Percentiles rank a stretch among this genome's conserved stretches.
Evolutionary conservation across 345 rosid species (phyloP).

Genomic region (Eutrema yunnanense): DNA sequence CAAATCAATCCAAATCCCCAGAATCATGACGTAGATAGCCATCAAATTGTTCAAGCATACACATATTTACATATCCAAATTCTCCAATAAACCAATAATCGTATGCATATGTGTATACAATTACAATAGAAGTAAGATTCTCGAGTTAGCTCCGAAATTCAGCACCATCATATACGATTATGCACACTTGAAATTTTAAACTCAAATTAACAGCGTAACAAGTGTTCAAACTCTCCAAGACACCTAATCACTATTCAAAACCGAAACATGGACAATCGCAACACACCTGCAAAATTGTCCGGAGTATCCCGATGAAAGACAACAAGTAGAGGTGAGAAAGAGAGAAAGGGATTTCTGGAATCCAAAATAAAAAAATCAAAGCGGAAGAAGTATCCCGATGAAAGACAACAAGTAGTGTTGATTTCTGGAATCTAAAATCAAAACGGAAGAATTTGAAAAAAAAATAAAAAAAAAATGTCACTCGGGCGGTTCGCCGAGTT

Average conservation of each 20-base stretch:
- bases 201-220: neutral
- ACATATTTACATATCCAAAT: neutral
- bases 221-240: neutral
- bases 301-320: neutral
- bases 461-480: too few species aligned
- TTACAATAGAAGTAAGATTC: neutral
- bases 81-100: neutral
- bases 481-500: too few species aligned
- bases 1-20: neutral
- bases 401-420: too few species aligned
- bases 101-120: neutral
- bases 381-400: too few species aligned
- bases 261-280: neutral
- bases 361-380: too few species aligned
- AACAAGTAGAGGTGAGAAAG: neutral
- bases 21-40: neutral
- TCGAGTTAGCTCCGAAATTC: neutral
- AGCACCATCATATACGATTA: neutral
- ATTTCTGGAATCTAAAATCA: too few species aligned
- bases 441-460: too few species aligned
- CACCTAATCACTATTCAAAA: neutral
- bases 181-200: neutral
- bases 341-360: too few species aligned
- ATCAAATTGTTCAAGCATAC: neutral
- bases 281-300: slow-evolving; percentile 14